Percentiles rank a stretch among this genome's conserved stretches.
These are phyloP conservation scores for Gossypium turneri DNA, from an alignment of 345 rosid genomes.

Conservation along the genomic window DNA sequence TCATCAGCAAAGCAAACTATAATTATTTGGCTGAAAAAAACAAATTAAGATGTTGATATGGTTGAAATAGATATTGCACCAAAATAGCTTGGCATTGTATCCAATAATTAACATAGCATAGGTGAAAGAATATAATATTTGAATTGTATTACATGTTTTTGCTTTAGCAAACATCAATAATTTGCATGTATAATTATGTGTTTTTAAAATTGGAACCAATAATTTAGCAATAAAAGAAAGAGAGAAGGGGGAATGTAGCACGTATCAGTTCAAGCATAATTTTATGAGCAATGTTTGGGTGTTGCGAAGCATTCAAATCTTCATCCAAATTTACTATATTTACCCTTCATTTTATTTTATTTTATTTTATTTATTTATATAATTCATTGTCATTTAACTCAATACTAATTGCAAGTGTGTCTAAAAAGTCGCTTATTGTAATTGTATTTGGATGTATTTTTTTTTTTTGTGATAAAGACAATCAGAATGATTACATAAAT, in stretches of 20 bases:
- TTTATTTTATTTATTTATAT: too few relatives aligned
- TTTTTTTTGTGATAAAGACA: too few relatives aligned
- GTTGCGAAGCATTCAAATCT: background rate
- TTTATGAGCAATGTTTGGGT: background rate
- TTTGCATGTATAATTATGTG: background rate
- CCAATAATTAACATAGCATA: background rate
- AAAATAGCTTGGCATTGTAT: background rate
- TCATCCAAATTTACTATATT: too few relatives aligned
- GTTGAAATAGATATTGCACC: background rate
- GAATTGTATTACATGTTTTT: background rate
- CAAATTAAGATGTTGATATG: background rate
- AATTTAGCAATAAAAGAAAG: background rate
- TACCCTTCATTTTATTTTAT: too few relatives aligned
- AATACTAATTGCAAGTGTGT: too few relatives aligned
- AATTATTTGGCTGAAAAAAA: background rate
- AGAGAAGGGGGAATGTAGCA: background rate
- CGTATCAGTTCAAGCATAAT: background rate
- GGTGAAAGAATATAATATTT: background rate
- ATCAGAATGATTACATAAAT: too few relatives aligned
- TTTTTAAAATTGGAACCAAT: background rate
- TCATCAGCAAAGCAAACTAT: background rate
- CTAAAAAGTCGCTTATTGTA: too few relatives aligned
- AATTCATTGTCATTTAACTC: too few relatives aligned
- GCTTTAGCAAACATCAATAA: slow-evolving; percentile 1
- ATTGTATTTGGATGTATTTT: too few relatives aligned